These are phyloP conservation scores for Ustilago shanxiensis DNA, from an alignment of 1,284 basidiomycete species.

Conservation along the genomic window DNA sequence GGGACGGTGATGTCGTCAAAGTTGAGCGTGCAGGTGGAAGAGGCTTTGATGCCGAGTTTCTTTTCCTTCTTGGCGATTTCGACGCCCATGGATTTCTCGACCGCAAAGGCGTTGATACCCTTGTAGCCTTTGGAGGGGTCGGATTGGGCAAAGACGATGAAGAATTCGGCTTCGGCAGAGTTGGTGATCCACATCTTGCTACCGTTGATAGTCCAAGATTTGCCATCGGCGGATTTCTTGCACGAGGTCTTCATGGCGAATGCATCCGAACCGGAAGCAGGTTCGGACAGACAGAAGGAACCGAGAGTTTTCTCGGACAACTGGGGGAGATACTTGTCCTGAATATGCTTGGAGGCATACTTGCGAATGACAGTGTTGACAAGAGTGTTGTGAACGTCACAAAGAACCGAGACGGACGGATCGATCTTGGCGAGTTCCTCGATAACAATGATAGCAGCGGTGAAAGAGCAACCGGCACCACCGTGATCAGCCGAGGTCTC, in stretches of 20 bases:
- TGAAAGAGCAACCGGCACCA: constrained; percentile 92
- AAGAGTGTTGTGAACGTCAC: constrained; percentile 89
- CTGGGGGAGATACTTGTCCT: constrained; percentile 88
- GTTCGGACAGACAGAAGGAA: constrained; percentile 94
- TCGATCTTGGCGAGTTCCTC: constrained; percentile 97
- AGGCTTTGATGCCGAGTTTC: constrained; percentile 96
- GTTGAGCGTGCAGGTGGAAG: constrained; percentile 95
- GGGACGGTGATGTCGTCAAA: constrained; percentile 96
- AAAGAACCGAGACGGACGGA: constrained; percentile 94
- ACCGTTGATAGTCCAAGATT: constrained; percentile 84
- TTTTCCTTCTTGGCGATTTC: constrained; percentile 99
- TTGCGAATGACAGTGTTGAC: constrained; percentile 92
- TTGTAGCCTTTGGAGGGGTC: constrained; percentile 97
- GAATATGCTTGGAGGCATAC: constrained; percentile 85
- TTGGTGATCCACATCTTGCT: constrained; percentile 99
- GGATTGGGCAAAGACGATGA: constrained; percentile 89
- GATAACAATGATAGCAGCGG: constrained; percentile 93
- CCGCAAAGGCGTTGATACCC: constrained; percentile 97
- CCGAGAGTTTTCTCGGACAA: constrained; percentile 86
- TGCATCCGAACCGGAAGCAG: constrained; percentile 93
- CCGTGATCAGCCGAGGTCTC: constrained; percentile 87
- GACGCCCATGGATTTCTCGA: constrained; percentile 95
- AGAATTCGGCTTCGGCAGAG: constrained; percentile 92
- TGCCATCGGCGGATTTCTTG: constrained; percentile 81
- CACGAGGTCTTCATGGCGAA: constrained; percentile 95